These are phyloP conservation scores for Yamadazyma philogaea DNA, from an alignment of 805 yeast species.

Conservation along the genomic window DNA sequence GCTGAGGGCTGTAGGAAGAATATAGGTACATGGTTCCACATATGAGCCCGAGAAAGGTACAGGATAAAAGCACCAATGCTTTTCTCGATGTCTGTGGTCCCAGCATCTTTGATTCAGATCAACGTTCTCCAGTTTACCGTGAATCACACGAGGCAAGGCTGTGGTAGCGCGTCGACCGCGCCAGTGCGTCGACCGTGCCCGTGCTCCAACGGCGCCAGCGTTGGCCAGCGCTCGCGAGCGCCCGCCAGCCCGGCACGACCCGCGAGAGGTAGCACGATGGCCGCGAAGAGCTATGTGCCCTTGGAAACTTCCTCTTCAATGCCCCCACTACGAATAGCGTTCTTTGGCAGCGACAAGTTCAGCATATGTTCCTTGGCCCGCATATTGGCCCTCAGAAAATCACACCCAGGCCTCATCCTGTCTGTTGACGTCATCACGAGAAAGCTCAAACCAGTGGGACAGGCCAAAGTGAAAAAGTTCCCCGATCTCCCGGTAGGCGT, in stretches of 20 bases:
- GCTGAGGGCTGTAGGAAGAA: constrained; percentile 76
- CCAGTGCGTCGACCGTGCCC: too few species aligned
- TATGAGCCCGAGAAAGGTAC: constrained; percentile 47
- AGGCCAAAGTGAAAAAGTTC: constrained; percentile 40
- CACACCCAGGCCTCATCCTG: background rate
- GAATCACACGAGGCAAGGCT: background rate
- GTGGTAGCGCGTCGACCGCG: background rate
- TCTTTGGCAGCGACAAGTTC: constrained; percentile 77
- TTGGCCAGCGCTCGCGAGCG: too few species aligned
- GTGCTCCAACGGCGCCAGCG: too few species aligned
- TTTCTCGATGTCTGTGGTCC: constrained; percentile 20
- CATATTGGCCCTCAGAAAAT: constrained; percentile 23
- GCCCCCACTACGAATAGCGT: constrained; percentile 38
- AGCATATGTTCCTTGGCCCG: constrained; percentile 53
- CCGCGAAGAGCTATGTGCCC: background rate
- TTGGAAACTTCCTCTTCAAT: background rate
- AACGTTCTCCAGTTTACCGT: background rate
- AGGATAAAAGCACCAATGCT: constrained; percentile 25
- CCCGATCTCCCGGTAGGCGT: constrained; percentile 54
- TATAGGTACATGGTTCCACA: constrained; percentile 76
- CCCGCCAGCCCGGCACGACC: too few species aligned
- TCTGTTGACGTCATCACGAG: constrained; percentile 62
- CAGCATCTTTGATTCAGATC: background rate
- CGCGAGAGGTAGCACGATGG: too few species aligned
- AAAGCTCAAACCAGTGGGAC: constrained; percentile 60